Conservation (phyloP, 2,329 filamentous ascomycete species). For the Alternaria sp. region DNA sequence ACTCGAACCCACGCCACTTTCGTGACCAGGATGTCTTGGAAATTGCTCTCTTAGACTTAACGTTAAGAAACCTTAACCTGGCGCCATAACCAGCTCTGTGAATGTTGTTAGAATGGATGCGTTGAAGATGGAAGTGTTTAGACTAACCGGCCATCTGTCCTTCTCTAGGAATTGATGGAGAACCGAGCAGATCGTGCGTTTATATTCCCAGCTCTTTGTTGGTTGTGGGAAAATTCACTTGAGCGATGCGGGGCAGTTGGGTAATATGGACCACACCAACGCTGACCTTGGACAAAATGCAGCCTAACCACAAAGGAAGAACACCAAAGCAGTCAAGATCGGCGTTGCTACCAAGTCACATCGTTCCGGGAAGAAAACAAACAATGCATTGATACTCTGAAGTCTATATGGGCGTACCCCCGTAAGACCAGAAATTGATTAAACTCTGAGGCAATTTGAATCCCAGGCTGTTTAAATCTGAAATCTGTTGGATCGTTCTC, state of each 20-base stretch:
- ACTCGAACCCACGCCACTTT: conserved; percentile 43
- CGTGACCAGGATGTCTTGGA: conserved; percentile 44
- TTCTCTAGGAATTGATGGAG: background rate
- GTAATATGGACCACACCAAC: background rate
- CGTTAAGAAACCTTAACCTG: conserved; percentile 44
- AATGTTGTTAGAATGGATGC: background rate
- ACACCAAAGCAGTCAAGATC: background rate
- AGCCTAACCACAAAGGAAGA: background rate
- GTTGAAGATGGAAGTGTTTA: background rate
- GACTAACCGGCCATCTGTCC: background rate
- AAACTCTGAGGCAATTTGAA: background rate
- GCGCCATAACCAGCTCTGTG: conserved; percentile 44
- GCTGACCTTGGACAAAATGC: background rate
- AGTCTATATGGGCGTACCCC: background rate
- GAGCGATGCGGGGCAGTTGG: background rate
- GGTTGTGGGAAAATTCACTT: background rate
- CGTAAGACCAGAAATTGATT: background rate
- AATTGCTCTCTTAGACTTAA: conserved; percentile 20
- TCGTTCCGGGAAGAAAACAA: background rate
- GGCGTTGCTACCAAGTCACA: background rate
- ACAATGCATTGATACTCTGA: background rate
- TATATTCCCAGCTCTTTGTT: background rate
- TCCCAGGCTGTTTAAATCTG: no score
- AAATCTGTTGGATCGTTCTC: no score
- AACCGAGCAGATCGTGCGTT: background rate